Percentiles rank a stretch among this genome's conserved stretches.
phyloP scores from a whole-genome alignment of 75 land plant species.

The Adiantum capillusveneris region DNA sequence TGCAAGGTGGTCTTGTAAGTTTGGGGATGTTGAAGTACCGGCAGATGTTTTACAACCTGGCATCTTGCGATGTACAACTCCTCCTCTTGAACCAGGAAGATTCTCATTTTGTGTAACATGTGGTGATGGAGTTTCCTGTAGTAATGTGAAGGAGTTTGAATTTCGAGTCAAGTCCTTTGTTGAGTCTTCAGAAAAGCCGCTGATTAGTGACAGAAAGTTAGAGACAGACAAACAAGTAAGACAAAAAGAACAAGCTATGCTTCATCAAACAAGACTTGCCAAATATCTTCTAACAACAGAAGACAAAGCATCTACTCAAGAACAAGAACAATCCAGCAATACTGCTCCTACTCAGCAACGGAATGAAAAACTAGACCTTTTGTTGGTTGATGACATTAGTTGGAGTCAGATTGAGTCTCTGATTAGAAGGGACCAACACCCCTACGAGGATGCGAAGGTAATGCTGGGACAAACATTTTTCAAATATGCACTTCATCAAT shows the following conservation, averaged over 20 bases:
- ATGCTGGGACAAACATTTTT: constrained; percentile 41
- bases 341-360: constrained; percentile 13
- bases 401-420: constrained; percentile 30
- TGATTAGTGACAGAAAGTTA: no score
- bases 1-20: constrained; percentile 71
- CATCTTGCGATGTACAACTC: constrained; percentile 63
- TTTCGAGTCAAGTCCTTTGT: constrained; percentile 32
- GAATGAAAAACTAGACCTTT: background rate
- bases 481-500: constrained; percentile 44
- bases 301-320: constrained; percentile 1
- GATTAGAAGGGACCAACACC: background rate
- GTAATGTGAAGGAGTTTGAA: constrained; percentile 74
- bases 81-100: constrained; percentile 54
- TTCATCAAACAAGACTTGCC: constrained; percentile 50
- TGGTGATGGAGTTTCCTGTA: constrained; percentile 70
- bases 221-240: no score
- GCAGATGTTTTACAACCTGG: constrained; percentile 54
- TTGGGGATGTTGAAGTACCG: constrained; percentile 83
- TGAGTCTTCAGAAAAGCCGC: background rate
- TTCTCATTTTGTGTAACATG: constrained; percentile 82
- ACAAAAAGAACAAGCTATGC: constrained; percentile 27
- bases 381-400: constrained; percentile 14
- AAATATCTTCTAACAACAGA: constrained; percentile 25
- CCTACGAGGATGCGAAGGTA: constrained; percentile 17
- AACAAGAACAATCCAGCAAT: background rate